Evolutionary conservation across 2,329 filamentous ascomycete genomes (phyloP), one percentile per base, ranked within the genome.

Genomic region (Fusarium illudens): DNA sequence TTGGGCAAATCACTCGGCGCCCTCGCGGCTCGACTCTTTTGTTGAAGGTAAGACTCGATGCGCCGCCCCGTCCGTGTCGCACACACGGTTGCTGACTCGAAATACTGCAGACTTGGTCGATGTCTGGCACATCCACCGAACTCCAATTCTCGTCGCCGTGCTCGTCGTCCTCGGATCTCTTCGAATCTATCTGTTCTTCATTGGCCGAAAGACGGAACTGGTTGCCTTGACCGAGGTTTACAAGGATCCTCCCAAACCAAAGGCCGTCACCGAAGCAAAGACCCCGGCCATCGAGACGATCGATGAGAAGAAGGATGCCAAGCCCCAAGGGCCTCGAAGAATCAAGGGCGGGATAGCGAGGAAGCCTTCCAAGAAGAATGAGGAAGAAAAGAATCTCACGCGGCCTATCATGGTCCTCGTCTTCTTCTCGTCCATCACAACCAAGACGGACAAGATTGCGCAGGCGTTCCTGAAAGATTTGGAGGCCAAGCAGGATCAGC

Each of bases 341-440:
- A 85, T 86, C 62, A 84, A 84, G 64, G 81, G 81, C n/a, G 79
- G 80, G 9, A 6, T 82, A 25, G 64, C 71, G 9, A 79, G 75
- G 52, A 80, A 77, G 54, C 65, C 75, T 8, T 64, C 70, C 3
- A 70, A 72, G 46, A 68, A 71, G 12, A 61, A 63, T 12, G 68
- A 75, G 19, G 58, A 75, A 17, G 62, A 61, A 58, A 70, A 67
- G 34, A 78, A 79, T 56, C 29, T 81, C 37, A 71, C 71, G 11
- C 77, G 82, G 25, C 85, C 84, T 51, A 84, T 94, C 57, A 91
- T 95, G 75, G 86, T 92, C 3, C 79, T 97, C 15, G 80, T 97
- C 30, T 98, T 97, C 82, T 98, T 92, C 81, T 95, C 93, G 3
- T 97, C 94, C 1, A 83, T 98, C 59, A 96, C 93, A 4, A 93